Evolutionary conservation across 2,329 filamentous ascomycete genomes (phyloP), one percentile per base, ranked within the genome.

Genomic region (Nothopassalora personata): DNA sequence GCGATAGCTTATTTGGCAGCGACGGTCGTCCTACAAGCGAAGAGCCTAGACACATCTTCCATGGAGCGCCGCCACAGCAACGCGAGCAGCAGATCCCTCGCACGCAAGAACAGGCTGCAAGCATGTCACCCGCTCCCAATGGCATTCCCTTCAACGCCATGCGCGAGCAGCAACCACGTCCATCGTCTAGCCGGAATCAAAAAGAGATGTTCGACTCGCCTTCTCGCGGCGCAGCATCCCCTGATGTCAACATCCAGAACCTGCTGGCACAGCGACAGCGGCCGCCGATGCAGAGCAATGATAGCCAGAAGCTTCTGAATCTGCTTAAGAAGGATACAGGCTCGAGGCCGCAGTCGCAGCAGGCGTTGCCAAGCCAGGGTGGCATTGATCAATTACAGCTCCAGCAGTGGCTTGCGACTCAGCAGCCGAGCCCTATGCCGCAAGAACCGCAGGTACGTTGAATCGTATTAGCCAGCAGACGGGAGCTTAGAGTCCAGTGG

Each of bases 281-380:
- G 50, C 61, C 71, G 9, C 69, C 71, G 70, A 86, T 82, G 71
- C 84, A 80, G 66, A 70, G 69, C 62, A 68, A 70, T 49, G 89
- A 93, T 67, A 84, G 88, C n/a, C 89, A 95, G 64, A 92, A 94
- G 71, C 77, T 96, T 52, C 89, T 96, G 74, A 89, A 86, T 61
- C 80, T 96, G 31, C 94, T 96, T 66, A 70, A 70, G 62, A 67
- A 68, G 28, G 67, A 69, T 69, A 71, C 61, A 54, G 72, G 50
- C 23, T 65, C 75, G 49, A 67, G 64, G 31, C 64, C 64, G 10
- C 59, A 53, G 31, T 64, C 59, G 43, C 66, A 63, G 68, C 73
- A 53, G 62, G 71, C 62, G 59, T 68, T 57, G 67, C 70, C 62
- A 65, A 70, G 58, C 60, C 68, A 67, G 71, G 57, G 57, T 33